phyloP scores from a whole-genome alignment of 148 eudicot species.

The Heliamphora exappendiculata region DNA sequence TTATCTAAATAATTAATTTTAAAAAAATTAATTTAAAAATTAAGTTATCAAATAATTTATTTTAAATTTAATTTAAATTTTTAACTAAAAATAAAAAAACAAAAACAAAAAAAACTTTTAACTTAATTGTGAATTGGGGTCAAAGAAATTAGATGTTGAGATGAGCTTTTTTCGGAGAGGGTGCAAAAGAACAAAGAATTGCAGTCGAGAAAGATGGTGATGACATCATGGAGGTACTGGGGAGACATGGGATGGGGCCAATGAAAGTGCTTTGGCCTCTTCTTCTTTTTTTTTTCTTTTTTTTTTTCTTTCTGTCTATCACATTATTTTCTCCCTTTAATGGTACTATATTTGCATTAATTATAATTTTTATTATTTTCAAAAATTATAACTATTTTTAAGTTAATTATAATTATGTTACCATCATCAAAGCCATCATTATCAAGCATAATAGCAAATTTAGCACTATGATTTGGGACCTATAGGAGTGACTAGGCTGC shows the following conservation, averaged over 20 bases:
- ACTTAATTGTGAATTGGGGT: not conserved
- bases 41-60: too few relatives aligned
- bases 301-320: constrained; percentile 16
- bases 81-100: too few relatives aligned
- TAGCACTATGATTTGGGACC: constrained; percentile 16
- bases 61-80: too few relatives aligned
- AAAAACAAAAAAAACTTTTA: too few relatives aligned
- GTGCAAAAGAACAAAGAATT: too few relatives aligned
- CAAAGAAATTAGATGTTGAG: not conserved
- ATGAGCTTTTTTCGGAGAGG: too few relatives aligned
- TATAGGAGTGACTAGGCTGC: constrained; percentile 4
- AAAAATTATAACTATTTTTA: constrained; percentile 15
- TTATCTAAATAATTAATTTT: too few relatives aligned
- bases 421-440: constrained; percentile 42
- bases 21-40: too few relatives aligned
- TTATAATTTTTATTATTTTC: constrained; percentile 8
- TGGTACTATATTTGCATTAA: constrained; percentile 33
- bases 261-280: constrained; percentile 40
- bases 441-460: constrained; percentile 26
- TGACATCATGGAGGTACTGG: constrained; percentile 28
- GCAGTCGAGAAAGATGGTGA: constrained; percentile 1
- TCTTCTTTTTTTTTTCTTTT: constrained; percentile 24
- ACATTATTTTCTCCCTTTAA: constrained; percentile 27
- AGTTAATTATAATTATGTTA: constrained; percentile 30
- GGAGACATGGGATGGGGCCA: constrained; percentile 39